Conservation (phyloP, 371 early-diverging fungal species). For the Syncephalastrum monosporum region DNA sequence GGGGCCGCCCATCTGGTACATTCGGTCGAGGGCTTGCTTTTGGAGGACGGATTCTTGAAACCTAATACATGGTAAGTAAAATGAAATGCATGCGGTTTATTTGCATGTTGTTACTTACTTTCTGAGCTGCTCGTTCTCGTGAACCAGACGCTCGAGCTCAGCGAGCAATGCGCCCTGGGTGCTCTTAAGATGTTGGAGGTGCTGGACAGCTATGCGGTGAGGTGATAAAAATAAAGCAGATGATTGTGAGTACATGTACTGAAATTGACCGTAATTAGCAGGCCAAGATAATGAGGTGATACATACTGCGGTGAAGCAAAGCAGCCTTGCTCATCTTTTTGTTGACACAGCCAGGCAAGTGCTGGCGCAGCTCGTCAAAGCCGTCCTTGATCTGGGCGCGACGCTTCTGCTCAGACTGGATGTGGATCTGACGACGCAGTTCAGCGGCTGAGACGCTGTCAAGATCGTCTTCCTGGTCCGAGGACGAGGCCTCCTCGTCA, state of each 20-base stretch:
- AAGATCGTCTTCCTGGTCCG: slow-evolving; percentile 29
- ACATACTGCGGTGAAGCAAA: slow-evolving; percentile 52
- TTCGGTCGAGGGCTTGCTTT: slow-evolving; percentile 53
- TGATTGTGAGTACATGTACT: not conserved
- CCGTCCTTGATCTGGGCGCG: slow-evolving; percentile 64
- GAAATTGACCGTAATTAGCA: not conserved
- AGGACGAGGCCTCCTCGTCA: slow-evolving; percentile 15
- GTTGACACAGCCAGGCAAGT: slow-evolving; percentile 52
- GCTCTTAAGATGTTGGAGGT: slow-evolving; percentile 47
- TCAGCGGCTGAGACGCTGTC: slow-evolving; percentile 45
- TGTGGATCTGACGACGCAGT: slow-evolving; percentile 57
- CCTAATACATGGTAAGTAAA: slow-evolving; percentile 9
- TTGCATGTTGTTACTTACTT: slow-evolving; percentile 26
- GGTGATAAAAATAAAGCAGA: slow-evolving; percentile 6
- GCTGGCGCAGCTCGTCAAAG: slow-evolving; percentile 55
- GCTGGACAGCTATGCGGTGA: slow-evolving; percentile 40
- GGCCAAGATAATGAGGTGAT: not conserved
- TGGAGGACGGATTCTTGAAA: slow-evolving; percentile 51
- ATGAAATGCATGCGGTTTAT: not conserved
- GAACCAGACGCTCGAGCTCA: slow-evolving; percentile 44
- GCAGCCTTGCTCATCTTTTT: slow-evolving; percentile 62
- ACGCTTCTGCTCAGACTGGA: slow-evolving; percentile 62
- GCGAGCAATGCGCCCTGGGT: slow-evolving; percentile 43
- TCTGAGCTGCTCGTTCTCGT: slow-evolving; percentile 51
- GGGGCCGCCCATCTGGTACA: slow-evolving; percentile 44